Percentiles rank a stretch among this genome's conserved stretches.
These are phyloP conservation scores for Lignosus rhinocerotis DNA, from an alignment of 1,284 basidiomycete genomes.

Conservation along the genomic window DNA sequence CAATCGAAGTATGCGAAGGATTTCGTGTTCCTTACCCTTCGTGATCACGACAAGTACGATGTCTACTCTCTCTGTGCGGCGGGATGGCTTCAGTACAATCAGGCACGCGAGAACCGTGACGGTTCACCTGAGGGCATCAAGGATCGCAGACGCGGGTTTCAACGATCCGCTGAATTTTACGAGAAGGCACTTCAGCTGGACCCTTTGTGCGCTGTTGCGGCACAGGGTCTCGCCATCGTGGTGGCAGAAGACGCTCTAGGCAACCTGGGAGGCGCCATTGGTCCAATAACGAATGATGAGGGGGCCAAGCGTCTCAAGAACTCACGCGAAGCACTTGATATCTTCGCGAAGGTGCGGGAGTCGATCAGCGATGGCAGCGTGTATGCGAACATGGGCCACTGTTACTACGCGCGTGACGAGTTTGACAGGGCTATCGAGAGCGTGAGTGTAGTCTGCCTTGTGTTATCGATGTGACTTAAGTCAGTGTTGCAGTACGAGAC, in stretches of 20 bases:
- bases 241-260: slow-evolving; percentile 88
- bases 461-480: background rate
- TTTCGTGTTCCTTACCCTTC: slow-evolving; percentile 83
- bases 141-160: slow-evolving; percentile 78
- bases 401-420: slow-evolving; percentile 88
- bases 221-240: slow-evolving; percentile 90
- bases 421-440: slow-evolving; percentile 93
- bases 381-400: slow-evolving; percentile 94
- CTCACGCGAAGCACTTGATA: slow-evolving; percentile 80
- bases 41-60: slow-evolving; percentile 82
- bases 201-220: slow-evolving; percentile 84
- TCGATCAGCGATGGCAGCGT: slow-evolving; percentile 84
- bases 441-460: slow-evolving; percentile 53
- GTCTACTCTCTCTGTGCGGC: slow-evolving; percentile 89
- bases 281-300: slow-evolving; percentile 57
- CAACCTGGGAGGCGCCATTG: slow-evolving; percentile 52
- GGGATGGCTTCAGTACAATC: slow-evolving; percentile 82
- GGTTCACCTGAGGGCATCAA: slow-evolving; percentile 56
- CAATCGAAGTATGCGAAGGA: slow-evolving; percentile 75
- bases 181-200: slow-evolving; percentile 86
- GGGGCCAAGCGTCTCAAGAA: slow-evolving; percentile 63
- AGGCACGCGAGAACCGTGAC: slow-evolving; percentile 78
- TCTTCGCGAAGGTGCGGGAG: slow-evolving; percentile 89
- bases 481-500: slow-evolving; percentile 74
- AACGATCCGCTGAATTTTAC: slow-evolving; percentile 84